Conservation (phyloP, 1,284 basidiomycete genomes). For the Sanguinoderma infundibulare region DNA sequence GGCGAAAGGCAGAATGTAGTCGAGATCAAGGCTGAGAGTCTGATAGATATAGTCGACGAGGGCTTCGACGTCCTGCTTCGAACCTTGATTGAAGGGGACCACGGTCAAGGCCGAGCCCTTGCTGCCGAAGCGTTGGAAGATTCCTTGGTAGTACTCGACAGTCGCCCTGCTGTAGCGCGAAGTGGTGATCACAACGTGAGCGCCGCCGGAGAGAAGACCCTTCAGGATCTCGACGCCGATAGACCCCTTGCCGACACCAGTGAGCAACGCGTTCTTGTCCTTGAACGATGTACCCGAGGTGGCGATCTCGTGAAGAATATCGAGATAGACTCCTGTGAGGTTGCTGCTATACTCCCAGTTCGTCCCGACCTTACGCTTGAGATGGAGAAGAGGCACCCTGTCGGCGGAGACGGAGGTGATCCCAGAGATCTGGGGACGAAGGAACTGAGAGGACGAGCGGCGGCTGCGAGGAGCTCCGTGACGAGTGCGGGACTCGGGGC, state of each 20-base stretch:
- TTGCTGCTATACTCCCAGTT: conserved; percentile 98
- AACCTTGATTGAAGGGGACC: conserved; percentile 98
- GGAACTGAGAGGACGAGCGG: conserved; percentile 92
- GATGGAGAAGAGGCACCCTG: conserved; percentile 92
- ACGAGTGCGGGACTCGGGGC: conserved; percentile 60
- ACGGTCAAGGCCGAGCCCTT: conserved; percentile 95
- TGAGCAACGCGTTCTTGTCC: conserved; percentile 97
- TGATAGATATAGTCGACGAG: conserved; percentile 98
- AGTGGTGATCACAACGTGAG: conserved; percentile 96
- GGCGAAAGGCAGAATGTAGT: conserved; percentile 98
- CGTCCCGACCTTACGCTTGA: conserved; percentile 97
- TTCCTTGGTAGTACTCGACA: conserved; percentile 98
- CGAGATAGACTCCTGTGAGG: conserved; percentile 93
- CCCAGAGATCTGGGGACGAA: conserved; percentile 83
- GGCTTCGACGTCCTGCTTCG: conserved; percentile 96
- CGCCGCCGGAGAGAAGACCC: conserved; percentile 94
- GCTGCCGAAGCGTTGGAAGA: conserved; percentile 95
- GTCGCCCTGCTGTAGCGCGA: conserved; percentile 93
- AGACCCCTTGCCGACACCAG: conserved; percentile 96
- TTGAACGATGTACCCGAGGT: conserved; percentile 98
- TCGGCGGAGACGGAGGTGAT: conserved; percentile 85
- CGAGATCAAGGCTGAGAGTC: conserved; percentile 92
- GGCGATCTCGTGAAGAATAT: conserved; percentile 96
- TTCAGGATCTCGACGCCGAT: conserved; percentile 98
- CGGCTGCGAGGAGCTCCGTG: conserved; percentile 67